Base-by-base conservation (phyloP, 352 stramenopile genomes). In the Phytophthora ramorum region DNA sequence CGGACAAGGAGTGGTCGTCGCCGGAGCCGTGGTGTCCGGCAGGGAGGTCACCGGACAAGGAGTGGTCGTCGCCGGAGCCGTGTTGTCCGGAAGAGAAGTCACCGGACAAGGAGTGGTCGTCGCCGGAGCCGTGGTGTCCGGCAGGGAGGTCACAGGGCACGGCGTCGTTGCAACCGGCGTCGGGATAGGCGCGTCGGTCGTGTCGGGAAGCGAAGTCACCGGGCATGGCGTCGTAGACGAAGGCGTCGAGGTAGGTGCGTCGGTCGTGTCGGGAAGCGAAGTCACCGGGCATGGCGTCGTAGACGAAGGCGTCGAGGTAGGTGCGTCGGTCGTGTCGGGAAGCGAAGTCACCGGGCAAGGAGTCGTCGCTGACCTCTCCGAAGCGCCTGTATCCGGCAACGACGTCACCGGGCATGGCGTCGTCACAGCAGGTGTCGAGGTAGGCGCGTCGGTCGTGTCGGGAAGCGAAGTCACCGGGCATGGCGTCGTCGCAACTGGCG, bases 81-180 rank as follows among this genome's bases (percentile, higher is more conserved):
- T 67, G 30, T 61, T 49, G 4, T n/a, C n/a, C n/a, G 59, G 59
- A 0, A 67, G 50, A 10, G 59, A 67, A 4, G 59, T 67, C 8
- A 67, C 41, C 0, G 59, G 59, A 34, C 59, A 67, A 0, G 59
- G 50, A 7, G 59, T 67, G 2, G 49, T 28, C 24, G 24, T 6
- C 24, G 16, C 17, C 2, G 24, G 24, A 28, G 24, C 5, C 24
- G 48, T 53, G 0, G 17, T 66, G 41, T 66, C 58, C 0, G 58
- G 58, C 3, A 66, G 58, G 6, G 58, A 66, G 0, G 58, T 59
- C 8, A 66, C 30, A 0, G 58, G 58, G 49, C 58, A 66, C 26
- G 58, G 58, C 6, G 58, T 66, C 1, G 34, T 58, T 1, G 50
- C 22, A 3, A 20, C n/a, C 24, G 50, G 50, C 7, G 35, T 58